phyloP scores from a whole-genome alignment of 371 early-diverging fungal species.

The Mortierella sp. region DNA sequence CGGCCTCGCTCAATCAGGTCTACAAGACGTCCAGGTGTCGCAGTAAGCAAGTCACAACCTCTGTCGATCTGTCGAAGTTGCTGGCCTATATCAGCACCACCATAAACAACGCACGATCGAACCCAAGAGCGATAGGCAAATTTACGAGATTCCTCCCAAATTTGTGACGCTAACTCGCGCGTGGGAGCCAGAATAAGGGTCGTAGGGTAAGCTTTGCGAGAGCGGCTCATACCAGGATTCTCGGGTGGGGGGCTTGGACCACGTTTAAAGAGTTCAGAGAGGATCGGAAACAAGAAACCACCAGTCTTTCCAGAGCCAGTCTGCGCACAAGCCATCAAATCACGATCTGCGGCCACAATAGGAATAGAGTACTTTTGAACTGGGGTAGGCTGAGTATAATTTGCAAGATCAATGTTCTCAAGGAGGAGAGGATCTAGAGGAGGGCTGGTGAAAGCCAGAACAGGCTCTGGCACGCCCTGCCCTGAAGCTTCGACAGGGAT shows the following conservation, averaged over 20 bases:
- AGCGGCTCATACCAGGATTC: conserved; percentile 76
- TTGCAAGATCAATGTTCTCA: conserved; percentile 92
- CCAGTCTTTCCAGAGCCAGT: conserved; percentile 96
- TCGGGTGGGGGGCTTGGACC: conserved; percentile 78
- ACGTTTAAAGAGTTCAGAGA: conserved; percentile 90
- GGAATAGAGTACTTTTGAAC: conserved; percentile 96
- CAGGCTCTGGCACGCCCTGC: conserved; percentile 80
- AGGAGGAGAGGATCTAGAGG: conserved; percentile 89
- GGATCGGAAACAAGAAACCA: conserved; percentile 93
- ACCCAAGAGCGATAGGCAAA: conserved; percentile 95
- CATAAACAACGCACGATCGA: conserved; percentile 95
- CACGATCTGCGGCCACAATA: conserved; percentile 83
- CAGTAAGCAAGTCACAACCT: conserved; percentile 97
- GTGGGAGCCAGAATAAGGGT: conserved; percentile 97
- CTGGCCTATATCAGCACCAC: conserved; percentile 94
- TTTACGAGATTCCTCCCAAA: conserved; percentile 83
- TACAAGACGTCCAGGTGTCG: conserved; percentile 98
- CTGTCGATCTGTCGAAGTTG: conserved; percentile 92
- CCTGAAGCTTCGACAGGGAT: conserved; percentile 97
- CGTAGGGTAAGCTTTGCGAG: conserved; percentile 86
- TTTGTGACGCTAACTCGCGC: conserved; percentile 98
- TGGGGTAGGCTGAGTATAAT: conserved; percentile 95
- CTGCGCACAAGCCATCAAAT: conserved; percentile 93
- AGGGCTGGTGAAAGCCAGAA: conserved; percentile 72
- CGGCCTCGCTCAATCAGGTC: conserved; percentile 95